Evolutionary conservation across 2,329 filamentous ascomycete species (phyloP).

Genomic region (Cercospora janseana): DNA sequence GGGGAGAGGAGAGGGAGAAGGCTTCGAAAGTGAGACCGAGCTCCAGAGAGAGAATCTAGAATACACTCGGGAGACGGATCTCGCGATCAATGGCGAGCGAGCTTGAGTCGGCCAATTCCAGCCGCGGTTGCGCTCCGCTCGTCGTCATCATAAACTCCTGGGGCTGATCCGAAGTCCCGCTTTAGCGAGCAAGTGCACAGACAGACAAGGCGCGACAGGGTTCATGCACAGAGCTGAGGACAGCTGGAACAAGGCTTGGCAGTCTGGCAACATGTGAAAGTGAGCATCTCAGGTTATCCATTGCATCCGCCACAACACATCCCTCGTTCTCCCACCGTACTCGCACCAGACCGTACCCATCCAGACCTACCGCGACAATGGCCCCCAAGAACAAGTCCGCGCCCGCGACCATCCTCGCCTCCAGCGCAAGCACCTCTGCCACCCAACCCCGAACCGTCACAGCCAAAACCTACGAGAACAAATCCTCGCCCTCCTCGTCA

Average conservation of each 20-base stretch:
- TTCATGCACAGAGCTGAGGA: constrained; percentile 2
- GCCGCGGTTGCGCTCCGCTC: constrained; percentile 11
- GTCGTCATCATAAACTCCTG: constrained; percentile 4
- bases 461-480: constrained; percentile 18
- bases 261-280: constrained; percentile 9
- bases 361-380: background rate
- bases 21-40: background rate
- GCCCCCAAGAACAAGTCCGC: constrained; percentile 3
- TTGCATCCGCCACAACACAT: too few relatives aligned
- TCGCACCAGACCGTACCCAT: too few relatives aligned
- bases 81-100: constrained; percentile 6
- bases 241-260: constrained; percentile 9
- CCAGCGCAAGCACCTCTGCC: constrained; percentile 6
- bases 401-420: constrained; percentile 12
- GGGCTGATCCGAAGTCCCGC: constrained; percentile 4
- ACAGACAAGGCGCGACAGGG: too few relatives aligned
- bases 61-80: constrained; percentile 1
- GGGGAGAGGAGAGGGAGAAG: background rate
- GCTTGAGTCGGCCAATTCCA: background rate
- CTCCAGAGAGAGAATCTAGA: too few relatives aligned
- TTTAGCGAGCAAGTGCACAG: constrained; percentile 7
- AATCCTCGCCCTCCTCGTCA: constrained; percentile 29
- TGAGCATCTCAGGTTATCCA: background rate
- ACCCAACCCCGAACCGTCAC: constrained; percentile 26
- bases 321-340: background rate